Percentiles rank a stretch among this genome's conserved stretches.
phyloP scores from a whole-genome alignment of 805 yeast species.

The Candida sithepensis region DNA sequence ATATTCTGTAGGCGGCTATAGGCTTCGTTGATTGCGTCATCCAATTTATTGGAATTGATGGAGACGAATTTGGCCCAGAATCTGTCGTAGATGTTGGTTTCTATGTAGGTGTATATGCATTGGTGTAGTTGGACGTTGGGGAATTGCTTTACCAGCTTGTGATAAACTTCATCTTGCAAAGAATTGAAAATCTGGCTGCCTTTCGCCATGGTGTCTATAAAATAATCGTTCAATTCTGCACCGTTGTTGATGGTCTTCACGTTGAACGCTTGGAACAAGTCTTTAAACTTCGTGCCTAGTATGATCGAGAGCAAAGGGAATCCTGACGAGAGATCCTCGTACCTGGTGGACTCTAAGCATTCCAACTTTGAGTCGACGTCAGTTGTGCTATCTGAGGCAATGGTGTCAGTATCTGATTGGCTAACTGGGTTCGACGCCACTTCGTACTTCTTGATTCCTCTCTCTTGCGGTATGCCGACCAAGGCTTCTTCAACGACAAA shows the following conservation, averaged over 20 bases:
- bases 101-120: constrained; percentile 68
- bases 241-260: constrained; percentile 26
- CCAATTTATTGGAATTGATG: constrained; percentile 9
- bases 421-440: background rate
- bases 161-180: constrained; percentile 28
- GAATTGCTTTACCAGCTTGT: constrained; percentile 22
- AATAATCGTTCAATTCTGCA: constrained; percentile 27
- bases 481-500: constrained; percentile 57
- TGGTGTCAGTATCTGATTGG: too few species aligned
- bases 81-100: constrained; percentile 59
- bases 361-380: background rate
- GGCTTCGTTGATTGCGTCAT: constrained; percentile 20
- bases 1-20: constrained; percentile 37
- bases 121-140: constrained; percentile 40
- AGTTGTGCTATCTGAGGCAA: background rate
- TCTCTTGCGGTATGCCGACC: constrained; percentile 36
- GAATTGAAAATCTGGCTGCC: constrained; percentile 33
- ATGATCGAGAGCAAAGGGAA: constrained; percentile 37
- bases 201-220: constrained; percentile 26
- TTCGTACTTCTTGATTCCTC: constrained; percentile 10
- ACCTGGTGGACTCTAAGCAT: constrained; percentile 17
- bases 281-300: constrained; percentile 38
- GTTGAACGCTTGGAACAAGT: constrained; percentile 36
- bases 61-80: constrained; percentile 50
- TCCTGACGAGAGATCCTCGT: constrained; percentile 37